Percentiles rank a stretch among this genome's conserved stretches.
Conservation (phyloP, 352 stramenopile genomes). For the Phytophthora pistaciae region DNA sequence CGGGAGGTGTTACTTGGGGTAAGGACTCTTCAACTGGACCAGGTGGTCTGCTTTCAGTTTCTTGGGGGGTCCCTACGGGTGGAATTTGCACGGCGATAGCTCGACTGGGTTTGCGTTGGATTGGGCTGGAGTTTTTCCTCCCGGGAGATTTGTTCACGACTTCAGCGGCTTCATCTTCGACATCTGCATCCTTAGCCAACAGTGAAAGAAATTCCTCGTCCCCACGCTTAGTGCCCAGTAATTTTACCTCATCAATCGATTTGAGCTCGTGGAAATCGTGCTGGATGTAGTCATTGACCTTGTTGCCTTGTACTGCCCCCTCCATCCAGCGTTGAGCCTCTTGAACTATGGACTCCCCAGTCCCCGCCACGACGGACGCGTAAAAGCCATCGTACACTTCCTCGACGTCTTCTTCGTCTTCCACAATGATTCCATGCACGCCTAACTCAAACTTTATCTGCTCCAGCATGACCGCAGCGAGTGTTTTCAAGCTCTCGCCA, state of each 20-base stretch:
- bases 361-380: constrained; percentile 55
- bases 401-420: constrained; percentile 72
- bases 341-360: constrained; percentile 65
- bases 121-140: constrained; percentile 36
- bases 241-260: constrained; percentile 57
- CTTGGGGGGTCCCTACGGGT: neutral
- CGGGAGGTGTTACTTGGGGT: neutral
- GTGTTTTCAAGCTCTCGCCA: constrained; percentile 68
- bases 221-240: constrained; percentile 48
- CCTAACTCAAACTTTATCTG: constrained; percentile 78
- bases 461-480: constrained; percentile 62
- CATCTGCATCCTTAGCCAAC: constrained; percentile 49
- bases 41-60: constrained; percentile 7
- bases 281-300: constrained; percentile 61
- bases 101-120: constrained; percentile 50
- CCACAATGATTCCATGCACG: constrained; percentile 62
- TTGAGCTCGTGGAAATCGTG: constrained; percentile 74
- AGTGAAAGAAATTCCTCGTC: constrained; percentile 75
- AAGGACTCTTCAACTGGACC: constrained; percentile 20
- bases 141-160: neutral
- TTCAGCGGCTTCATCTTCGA: constrained; percentile 23
- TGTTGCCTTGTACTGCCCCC: constrained; percentile 48
- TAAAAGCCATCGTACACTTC: constrained; percentile 76
- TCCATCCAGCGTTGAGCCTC: constrained; percentile 77
- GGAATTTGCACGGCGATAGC: constrained; percentile 3